Conservation (phyloP, 768 basidiomycete species). For the Leccinum uliginosum region DNA sequence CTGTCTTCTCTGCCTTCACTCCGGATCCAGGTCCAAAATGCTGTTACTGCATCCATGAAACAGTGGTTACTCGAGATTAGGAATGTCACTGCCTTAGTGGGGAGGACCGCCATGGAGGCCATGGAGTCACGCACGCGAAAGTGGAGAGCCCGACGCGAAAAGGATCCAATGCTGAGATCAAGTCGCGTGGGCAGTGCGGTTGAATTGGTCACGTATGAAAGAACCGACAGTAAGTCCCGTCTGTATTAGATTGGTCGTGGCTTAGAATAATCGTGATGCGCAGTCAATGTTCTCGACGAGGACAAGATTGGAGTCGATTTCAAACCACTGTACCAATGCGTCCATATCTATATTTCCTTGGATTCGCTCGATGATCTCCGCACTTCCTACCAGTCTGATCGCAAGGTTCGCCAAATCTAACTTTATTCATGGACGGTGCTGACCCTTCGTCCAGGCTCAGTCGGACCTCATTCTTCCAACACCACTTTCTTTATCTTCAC, state of each 20-base stretch:
- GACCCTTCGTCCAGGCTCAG: constrained; percentile 66
- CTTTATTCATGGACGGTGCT: constrained; percentile 7
- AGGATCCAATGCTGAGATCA: constrained; percentile 70
- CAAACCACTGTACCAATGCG: constrained; percentile 91
- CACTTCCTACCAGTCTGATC: constrained; percentile 92
- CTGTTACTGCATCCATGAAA: constrained; percentile 92
- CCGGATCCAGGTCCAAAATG: constrained; percentile 84
- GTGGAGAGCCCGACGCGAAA: constrained; percentile 82
- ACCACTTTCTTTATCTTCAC: constrained; percentile 59
- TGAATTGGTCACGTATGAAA: constrained; percentile 88
- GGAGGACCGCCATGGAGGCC: constrained; percentile 79
- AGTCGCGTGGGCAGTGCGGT: constrained; percentile 88
- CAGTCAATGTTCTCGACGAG: constrained; percentile 91
- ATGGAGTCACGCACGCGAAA: constrained; percentile 82
- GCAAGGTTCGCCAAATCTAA: constrained; percentile 54
- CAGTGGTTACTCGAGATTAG: constrained; percentile 96
- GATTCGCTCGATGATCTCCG: constrained; percentile 90
- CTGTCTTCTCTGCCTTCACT: constrained; percentile 89
- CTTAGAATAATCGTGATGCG: constrained; percentile 7
- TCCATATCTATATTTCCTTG: constrained; percentile 91
- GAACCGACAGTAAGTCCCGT: constrained; percentile 77
- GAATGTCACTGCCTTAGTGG: constrained; percentile 82
- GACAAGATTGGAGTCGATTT: constrained; percentile 88
- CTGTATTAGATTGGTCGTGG: not conserved
- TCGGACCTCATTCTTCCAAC: constrained; percentile 88